Conservation (phyloP, 225 moss, liverwort and hornwort genomes). For the Bryum argenteum region DNA sequence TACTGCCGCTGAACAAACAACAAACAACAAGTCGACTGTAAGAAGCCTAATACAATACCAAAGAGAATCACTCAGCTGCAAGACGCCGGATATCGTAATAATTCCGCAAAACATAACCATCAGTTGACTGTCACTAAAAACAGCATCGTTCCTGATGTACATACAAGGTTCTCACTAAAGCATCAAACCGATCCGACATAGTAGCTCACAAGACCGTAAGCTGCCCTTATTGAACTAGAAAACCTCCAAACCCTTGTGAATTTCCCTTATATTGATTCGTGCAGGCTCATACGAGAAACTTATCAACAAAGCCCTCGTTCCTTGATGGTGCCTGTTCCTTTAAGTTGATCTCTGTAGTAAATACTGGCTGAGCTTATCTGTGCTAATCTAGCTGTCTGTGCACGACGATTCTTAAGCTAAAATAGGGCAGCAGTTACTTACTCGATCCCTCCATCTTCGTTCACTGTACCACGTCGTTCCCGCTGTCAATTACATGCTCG, state of each 20-base stretch:
- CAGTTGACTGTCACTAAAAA: slow-evolving; percentile 9
- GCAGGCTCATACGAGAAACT: too few species aligned
- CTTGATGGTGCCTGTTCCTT: too few species aligned
- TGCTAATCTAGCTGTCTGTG: not conserved
- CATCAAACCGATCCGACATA: slow-evolving; percentile 9
- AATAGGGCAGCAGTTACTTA: slow-evolving; percentile 26
- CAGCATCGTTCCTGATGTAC: not conserved
- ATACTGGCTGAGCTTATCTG: not conserved
- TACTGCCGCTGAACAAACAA: slow-evolving; percentile 43
- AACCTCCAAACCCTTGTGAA: slow-evolving; percentile 2
- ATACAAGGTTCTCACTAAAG: slow-evolving; percentile 11
- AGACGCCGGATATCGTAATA: not conserved
- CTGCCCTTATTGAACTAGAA: too few species aligned
- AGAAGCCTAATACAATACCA: slow-evolving; percentile 7
- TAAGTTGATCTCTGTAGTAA: not conserved
- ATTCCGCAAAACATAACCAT: slow-evolving; percentile 18
- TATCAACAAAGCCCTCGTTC: too few species aligned
- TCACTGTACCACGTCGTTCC: slow-evolving; percentile 22
- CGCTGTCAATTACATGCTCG: slow-evolving; percentile 33
- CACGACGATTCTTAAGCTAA: slow-evolving; percentile 13
- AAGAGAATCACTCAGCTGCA: not conserved
- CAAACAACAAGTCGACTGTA: slow-evolving; percentile 22
- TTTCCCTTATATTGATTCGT: too few species aligned
- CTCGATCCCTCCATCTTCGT: slow-evolving; percentile 49
- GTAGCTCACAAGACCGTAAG: slow-evolving; percentile 13